A percentile compares a stretch with the other conserved stretches of the same genome.
Evolutionary conservation across 192 early-diverging fungal genomes (phyloP).

Genomic region (Backusella tarrabulga): DNA sequence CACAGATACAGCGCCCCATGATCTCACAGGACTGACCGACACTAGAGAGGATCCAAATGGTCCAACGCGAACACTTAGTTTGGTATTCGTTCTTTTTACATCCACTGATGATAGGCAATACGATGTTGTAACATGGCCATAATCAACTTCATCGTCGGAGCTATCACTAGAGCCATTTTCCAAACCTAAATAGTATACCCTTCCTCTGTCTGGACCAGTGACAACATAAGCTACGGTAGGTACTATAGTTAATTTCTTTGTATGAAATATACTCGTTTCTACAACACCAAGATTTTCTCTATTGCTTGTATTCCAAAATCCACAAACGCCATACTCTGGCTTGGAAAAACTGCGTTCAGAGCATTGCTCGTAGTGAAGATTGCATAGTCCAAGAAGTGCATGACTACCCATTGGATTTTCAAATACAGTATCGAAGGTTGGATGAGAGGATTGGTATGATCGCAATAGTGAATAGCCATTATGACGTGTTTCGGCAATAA

Average conservation of each 20-base stretch:
- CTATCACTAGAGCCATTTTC: neutral
- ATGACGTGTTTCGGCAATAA: neutral
- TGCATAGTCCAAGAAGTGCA: constrained; percentile 15
- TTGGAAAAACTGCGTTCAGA: neutral
- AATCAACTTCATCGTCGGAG: neutral
- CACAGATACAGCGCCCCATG: neutral
- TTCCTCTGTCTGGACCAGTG: neutral
- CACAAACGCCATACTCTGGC: neutral
- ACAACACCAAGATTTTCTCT: neutral
- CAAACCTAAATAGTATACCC: neutral
- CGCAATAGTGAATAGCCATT: constrained; percentile 13
- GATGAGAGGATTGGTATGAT: constrained; percentile 10
- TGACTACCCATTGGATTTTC: constrained; percentile 11
- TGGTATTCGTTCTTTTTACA: neutral
- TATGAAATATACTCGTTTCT: neutral
- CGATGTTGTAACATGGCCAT: neutral
- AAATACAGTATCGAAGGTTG: constrained; percentile 24
- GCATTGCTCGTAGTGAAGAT: constrained; percentile 10
- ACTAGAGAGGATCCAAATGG: neutral
- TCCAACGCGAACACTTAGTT: neutral
- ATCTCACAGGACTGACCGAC: neutral
- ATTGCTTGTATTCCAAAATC: constrained; percentile 9
- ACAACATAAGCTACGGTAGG: neutral
- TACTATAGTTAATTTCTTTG: neutral
- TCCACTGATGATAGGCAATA: neutral